phyloP scores from a whole-genome alignment of 345 rosid species.

The Eucalyptus tenuipes region DNA sequence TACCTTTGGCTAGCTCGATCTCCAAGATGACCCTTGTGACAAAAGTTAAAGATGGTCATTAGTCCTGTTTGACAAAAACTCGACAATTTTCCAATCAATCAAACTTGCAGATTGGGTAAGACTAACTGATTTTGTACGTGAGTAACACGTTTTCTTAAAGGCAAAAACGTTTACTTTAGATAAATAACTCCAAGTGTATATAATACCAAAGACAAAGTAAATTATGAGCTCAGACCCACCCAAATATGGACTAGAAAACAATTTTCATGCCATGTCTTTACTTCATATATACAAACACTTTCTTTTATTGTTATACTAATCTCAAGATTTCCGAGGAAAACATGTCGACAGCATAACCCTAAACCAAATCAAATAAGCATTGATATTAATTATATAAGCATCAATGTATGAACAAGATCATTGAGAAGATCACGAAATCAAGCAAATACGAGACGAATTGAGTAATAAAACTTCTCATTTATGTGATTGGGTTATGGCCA shows the following conservation, averaged over 20 bases:
- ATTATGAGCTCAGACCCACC: too few relatives aligned
- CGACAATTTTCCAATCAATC: too few relatives aligned
- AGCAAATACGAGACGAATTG: not conserved
- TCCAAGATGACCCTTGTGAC: too few relatives aligned
- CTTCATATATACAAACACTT: too few relatives aligned
- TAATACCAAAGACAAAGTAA: too few relatives aligned
- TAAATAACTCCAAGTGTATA: too few relatives aligned
- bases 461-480: not conserved
- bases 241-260: not conserved
- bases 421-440: not conserved
- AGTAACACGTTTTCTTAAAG: not conserved
- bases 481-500: not conserved
- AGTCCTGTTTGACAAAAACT: too few relatives aligned
- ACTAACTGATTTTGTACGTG: not conserved
- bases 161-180: not conserved
- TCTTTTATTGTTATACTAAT: not conserved
- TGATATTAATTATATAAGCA: too few relatives aligned
- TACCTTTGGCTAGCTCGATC: too few relatives aligned
- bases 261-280: not conserved
- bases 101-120: not conserved
- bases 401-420: not conserved
- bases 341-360: not conserved
- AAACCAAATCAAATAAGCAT: not conserved
- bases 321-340: too few relatives aligned
- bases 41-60: too few relatives aligned